Percentiles rank a stretch among this genome's conserved stretches.
Evolutionary conservation across 495 filamentous ascomycete genomes (phyloP).

Genomic region (Penicillium antarcticum): DNA sequence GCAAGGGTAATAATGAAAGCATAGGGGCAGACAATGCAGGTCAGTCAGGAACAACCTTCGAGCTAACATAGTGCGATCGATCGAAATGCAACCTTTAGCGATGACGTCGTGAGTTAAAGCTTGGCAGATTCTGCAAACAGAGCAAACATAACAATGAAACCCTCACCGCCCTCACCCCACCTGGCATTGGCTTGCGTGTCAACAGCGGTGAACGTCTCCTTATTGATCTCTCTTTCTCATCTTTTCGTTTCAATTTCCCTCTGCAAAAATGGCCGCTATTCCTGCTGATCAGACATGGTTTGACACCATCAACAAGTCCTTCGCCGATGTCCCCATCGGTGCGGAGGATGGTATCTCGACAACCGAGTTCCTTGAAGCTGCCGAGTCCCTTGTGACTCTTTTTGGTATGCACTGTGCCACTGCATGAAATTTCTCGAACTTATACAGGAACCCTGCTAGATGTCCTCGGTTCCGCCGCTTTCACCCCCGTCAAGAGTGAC

Average conservation of each 20-base stretch:
- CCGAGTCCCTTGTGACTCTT: constrained; percentile 77
- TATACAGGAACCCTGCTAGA: constrained; percentile 48
- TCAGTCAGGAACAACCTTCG: constrained; percentile 8
- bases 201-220: constrained; percentile 16
- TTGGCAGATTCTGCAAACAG: background rate
- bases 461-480: constrained; percentile 75
- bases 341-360: constrained; percentile 71
- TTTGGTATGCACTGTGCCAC: constrained; percentile 61
- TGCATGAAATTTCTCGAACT: constrained; percentile 4
- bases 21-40: background rate
- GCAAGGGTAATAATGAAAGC: background rate
- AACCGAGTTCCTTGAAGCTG: constrained; percentile 85
- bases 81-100: constrained; percentile 13
- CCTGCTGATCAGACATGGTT: constrained; percentile 76
- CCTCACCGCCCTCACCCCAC: background rate
- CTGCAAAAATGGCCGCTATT: constrained; percentile 27
- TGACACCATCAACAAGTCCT: constrained; percentile 76
- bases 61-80: constrained; percentile 10
- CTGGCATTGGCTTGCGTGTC: constrained; percentile 18
- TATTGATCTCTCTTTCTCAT: constrained; percentile 9
- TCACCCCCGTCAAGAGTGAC: constrained; percentile 84
- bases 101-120: constrained; percentile 27
- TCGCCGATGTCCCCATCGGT: constrained; percentile 75
- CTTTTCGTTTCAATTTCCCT: constrained; percentile 1
- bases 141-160: constrained; percentile 1